Base-by-base conservation (phyloP, 164 flowering plant species). In the Nymphaea colorata region DNA sequence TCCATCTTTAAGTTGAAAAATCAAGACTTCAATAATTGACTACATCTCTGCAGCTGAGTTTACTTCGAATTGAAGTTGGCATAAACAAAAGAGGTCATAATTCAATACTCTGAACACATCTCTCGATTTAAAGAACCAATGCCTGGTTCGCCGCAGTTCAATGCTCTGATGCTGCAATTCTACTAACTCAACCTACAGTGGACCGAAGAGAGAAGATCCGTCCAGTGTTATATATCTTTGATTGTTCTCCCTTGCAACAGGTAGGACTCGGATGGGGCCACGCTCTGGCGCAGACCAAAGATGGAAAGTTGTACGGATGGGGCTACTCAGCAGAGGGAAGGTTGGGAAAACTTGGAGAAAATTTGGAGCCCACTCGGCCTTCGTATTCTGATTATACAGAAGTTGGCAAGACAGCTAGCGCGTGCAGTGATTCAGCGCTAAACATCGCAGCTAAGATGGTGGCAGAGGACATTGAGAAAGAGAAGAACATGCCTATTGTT, bases 241-340 rank as follows among this genome's bases (percentile, higher is more conserved):
- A 41, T 43, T 51, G 3, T 5, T 42, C 10, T 59, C 25, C 6
- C 15, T 16, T 8, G 42, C 65, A 55, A 71, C 79, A 91, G 97
- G 91, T 87, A 7, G 80, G 96, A 18, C 82, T 91, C 68, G 99
- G 97, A 67, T 94, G 99, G 99, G 99, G 96, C 4, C 97, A 91
- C 80, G 87, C 86, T 59, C 80, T 90, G 57, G 96, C 97, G 8
- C 82, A 64, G 68, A 82, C 86, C 43, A 80, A 71, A 69, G 85
- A 83, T 74, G 99, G 97, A 4, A 90, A 82, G 70, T 67, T 94
- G 71, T 94, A 82, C 72, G 96, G 98, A 3, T 91, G 95, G 97
- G 97, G 97, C 71, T 91, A 91, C 74, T 83, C 81, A 42, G 91
- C 95, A 18, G 93, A 87, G 75, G 95, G 93, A 68, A 85, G 99